phyloP scores from a whole-genome alignment of 495 filamentous ascomycete genomes.

The Tuber melanosporum region DNA sequence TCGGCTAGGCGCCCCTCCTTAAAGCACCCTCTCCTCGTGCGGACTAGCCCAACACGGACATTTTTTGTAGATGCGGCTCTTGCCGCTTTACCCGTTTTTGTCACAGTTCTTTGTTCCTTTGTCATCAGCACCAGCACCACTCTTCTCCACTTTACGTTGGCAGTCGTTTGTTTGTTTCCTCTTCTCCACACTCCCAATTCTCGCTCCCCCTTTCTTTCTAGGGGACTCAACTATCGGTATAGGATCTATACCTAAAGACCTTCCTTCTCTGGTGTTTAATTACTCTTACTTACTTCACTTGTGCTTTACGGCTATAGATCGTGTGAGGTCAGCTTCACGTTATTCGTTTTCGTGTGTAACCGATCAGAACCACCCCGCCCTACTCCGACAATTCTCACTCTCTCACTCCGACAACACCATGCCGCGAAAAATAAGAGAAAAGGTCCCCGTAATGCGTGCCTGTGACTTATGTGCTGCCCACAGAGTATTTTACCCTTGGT shows the following conservation, averaged over 20 bases:
- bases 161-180: background rate
- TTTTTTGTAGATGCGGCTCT: background rate
- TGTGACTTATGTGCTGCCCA: background rate
- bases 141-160: background rate
- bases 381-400: background rate
- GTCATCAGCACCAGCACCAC: background rate
- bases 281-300: background rate
- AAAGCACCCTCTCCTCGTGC: background rate
- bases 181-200: background rate
- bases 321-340: background rate
- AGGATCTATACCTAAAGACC: background rate
- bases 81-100: background rate
- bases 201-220: background rate
- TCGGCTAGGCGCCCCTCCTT: background rate
- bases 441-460: background rate
- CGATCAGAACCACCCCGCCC: background rate
- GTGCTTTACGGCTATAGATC: background rate
- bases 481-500: background rate
- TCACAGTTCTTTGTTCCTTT: background rate
- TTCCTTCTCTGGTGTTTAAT: background rate
- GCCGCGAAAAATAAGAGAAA: background rate
- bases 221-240: background rate
- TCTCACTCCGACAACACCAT: background rate
- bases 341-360: background rate
- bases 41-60: background rate